Percentiles rank a stretch among this genome's conserved stretches.
Conservation (phyloP, 1,139 yeast species). For the Wickerhamomyces sp. region DNA sequence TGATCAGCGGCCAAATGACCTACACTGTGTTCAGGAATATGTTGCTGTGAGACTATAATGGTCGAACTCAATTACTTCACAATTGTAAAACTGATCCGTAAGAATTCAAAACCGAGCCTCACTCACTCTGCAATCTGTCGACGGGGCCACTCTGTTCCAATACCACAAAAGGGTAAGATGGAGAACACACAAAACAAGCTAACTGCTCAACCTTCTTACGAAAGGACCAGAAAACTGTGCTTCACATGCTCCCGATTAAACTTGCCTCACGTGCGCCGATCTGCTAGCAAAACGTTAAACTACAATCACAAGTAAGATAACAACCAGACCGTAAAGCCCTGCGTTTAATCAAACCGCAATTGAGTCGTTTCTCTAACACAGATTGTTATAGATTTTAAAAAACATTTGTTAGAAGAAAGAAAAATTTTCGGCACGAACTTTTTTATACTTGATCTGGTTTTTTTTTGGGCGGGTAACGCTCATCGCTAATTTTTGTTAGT, state of each 20-base stretch:
- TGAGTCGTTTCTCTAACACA: constrained; percentile 24
- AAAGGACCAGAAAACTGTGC: constrained; percentile 37
- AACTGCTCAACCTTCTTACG: constrained; percentile 54
- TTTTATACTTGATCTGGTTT: neutral
- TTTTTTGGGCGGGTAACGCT: neutral
- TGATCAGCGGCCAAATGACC: constrained; percentile 73
- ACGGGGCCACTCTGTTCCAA: constrained; percentile 80
- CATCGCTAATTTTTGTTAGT: neutral
- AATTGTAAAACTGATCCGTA: constrained; percentile 22
- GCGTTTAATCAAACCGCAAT: constrained; percentile 15
- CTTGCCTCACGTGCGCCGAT: constrained; percentile 68
- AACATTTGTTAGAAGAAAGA: neutral
- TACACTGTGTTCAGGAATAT: constrained; percentile 91
- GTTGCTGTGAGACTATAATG: constrained; percentile 46
- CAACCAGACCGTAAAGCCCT: constrained; percentile 8
- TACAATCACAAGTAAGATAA: constrained; percentile 17
- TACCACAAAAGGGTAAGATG: constrained; percentile 27
- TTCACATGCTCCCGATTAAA: constrained; percentile 15
- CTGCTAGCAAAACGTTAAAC: constrained; percentile 41
- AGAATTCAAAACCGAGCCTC: constrained; percentile 65
- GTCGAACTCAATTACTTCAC: constrained; percentile 49
- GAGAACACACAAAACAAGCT: constrained; percentile 21
- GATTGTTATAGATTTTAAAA: constrained; percentile 13
- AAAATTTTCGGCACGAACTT: neutral
- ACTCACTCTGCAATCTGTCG: constrained; percentile 72